Conservation (phyloP, 805 yeast species). For the Wickerhamomyces mucosus region DNA sequence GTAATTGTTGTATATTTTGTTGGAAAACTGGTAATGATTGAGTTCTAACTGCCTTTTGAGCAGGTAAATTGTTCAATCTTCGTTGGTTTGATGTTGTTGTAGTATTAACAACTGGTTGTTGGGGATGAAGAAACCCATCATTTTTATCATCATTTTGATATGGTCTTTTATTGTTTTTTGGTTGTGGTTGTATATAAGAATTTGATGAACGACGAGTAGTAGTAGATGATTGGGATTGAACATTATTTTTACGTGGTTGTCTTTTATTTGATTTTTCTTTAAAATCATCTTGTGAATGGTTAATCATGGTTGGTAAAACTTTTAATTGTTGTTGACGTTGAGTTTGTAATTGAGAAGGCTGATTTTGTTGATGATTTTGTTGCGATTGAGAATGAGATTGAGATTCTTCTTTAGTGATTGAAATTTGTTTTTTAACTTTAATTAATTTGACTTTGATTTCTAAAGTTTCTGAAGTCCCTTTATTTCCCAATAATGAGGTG, state of each 20-base stretch:
- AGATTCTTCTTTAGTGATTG: conserved; percentile 3
- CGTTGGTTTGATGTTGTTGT: conserved; percentile 7
- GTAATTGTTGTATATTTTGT: conserved; percentile 4
- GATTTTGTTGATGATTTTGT: conserved; percentile 6
- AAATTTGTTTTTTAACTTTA: conserved; percentile 9
- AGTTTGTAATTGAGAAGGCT: conserved; percentile 3
- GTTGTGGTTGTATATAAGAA: conserved; percentile 1
- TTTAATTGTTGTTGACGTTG: conserved; percentile 2
- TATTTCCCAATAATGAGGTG: conserved; percentile 30
- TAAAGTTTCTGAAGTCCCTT: conserved; percentile 36
- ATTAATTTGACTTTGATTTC: conserved; percentile 45
- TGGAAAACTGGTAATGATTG: conserved; percentile 31
- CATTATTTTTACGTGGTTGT: neutral
- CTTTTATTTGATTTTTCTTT: neutral
- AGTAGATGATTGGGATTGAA: conserved; percentile 1
- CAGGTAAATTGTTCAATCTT: conserved; percentile 32
- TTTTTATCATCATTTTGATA: conserved; percentile 12
- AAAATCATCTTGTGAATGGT: neutral
- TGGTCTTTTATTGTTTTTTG: conserved; percentile 7
- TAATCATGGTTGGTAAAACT: too few species aligned
- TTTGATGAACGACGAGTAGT: conserved; percentile 6
- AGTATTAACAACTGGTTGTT: conserved; percentile 8
- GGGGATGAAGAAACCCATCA: conserved; percentile 10
- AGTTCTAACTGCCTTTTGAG: conserved; percentile 37
- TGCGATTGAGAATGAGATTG: conserved; percentile 7